Percentiles rank a stretch among this genome's conserved stretches.
phyloP scores from a whole-genome alignment of 345 rosid species.

The Cardamine chenopodiifolia region DNA sequence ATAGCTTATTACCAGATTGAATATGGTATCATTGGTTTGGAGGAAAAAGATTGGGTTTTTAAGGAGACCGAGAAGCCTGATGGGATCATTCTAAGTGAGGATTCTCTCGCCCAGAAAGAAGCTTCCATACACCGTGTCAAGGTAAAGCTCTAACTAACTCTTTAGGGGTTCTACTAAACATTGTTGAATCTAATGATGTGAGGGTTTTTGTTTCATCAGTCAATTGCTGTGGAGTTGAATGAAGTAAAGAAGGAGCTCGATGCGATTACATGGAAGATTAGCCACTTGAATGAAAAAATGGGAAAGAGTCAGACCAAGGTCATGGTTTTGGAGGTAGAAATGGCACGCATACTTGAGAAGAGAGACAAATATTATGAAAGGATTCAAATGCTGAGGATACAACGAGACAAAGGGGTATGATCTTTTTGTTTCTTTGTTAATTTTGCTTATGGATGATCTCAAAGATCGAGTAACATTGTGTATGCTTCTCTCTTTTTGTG shows the following conservation, averaged over 20 bases:
- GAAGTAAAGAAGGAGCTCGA: conserved; percentile 82
- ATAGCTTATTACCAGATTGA: conserved; percentile 70
- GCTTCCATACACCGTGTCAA: conserved; percentile 70
- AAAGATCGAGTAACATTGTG: neutral
- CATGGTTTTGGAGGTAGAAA: conserved; percentile 51
- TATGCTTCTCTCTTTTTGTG: neutral
- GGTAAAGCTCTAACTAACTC: conserved; percentile 48
- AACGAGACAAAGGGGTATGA: conserved; percentile 69
- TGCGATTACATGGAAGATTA: conserved; percentile 54
- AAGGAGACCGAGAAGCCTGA: conserved; percentile 71
- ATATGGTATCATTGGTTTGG: conserved; percentile 74
- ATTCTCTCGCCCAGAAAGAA: conserved; percentile 75
- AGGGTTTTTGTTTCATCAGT: conserved; percentile 38
- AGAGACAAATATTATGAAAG: conserved; percentile 60
- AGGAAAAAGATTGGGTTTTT: conserved; percentile 79
- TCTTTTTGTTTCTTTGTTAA: neutral
- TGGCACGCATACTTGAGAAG: conserved; percentile 46
- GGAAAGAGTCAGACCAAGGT: conserved; percentile 54
- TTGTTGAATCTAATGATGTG: conserved; percentile 29
- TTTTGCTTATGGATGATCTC: conserved; percentile 7
- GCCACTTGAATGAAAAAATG: conserved; percentile 50
- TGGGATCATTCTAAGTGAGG: conserved; percentile 66
- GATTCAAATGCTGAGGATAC: conserved; percentile 59
- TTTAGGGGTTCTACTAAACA: neutral
- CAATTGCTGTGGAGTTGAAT: conserved; percentile 69